Evolutionary conservation across 495 filamentous ascomycete species (phyloP).

Genomic region (Xylaria castorea): DNA sequence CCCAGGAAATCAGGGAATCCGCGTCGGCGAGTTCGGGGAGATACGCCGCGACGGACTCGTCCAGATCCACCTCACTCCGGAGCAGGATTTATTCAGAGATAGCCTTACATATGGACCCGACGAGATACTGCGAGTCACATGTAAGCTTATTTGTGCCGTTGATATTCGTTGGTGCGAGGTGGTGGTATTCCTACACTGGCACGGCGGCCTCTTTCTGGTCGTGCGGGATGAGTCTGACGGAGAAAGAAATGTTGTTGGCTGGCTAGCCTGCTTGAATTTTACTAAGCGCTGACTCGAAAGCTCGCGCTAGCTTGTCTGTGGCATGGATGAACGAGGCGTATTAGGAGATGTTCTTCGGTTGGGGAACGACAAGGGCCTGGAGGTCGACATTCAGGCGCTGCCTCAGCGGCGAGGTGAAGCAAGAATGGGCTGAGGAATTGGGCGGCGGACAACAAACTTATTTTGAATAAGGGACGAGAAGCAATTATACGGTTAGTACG

Average conservation of each 20-base stretch:
- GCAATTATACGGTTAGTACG: not conserved
- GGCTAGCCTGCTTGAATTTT: slow-evolving; percentile 29
- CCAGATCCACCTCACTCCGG: slow-evolving; percentile 35
- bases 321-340: not conserved
- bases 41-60: slow-evolving; percentile 48
- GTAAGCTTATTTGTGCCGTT: slow-evolving; percentile 37
- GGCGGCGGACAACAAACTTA: not conserved
- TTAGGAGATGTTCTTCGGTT: not conserved
- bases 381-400: not conserved
- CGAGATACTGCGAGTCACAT: slow-evolving; percentile 40
- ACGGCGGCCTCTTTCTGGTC: not conserved
- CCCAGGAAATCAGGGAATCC: slow-evolving; percentile 48
- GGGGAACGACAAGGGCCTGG: slow-evolving; percentile 7
- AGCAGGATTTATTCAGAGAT: slow-evolving; percentile 41
- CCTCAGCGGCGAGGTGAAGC: not conserved
- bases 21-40: slow-evolving; percentile 50
- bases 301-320: not conserved
- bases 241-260: slow-evolving; percentile 28
- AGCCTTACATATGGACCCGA: slow-evolving; percentile 42
- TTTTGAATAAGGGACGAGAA: not conserved
- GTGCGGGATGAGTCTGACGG: slow-evolving; percentile 26
- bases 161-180: slow-evolving; percentile 34
- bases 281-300: not conserved
- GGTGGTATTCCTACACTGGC: slow-evolving; percentile 44
- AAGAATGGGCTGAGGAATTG: not conserved